These are phyloP conservation scores for Penicillium freii DNA, from an alignment of 2,329 filamentous ascomycete genomes.

Conservation along the genomic window DNA sequence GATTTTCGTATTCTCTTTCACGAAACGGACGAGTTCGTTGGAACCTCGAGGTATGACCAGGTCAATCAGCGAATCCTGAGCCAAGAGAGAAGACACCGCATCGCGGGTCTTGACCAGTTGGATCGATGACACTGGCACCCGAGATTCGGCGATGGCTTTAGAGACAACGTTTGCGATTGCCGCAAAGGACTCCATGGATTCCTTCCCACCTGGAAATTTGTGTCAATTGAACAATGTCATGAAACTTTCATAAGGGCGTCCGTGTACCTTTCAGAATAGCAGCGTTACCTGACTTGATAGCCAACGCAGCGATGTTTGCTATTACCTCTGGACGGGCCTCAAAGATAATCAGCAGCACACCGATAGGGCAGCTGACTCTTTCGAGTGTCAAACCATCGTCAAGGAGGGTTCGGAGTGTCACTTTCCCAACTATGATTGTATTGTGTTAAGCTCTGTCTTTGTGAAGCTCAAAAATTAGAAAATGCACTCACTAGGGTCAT, in stretches of 20 bases:
- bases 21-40: slow-evolving; percentile 84
- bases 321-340: slow-evolving; percentile 97
- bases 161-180: slow-evolving; percentile 86
- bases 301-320: slow-evolving; percentile 92
- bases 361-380: slow-evolving; percentile 89
- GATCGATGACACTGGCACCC: slow-evolving; percentile 80
- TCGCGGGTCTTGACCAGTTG: slow-evolving; percentile 94
- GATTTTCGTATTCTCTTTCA: slow-evolving; percentile 88
- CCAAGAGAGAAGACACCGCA: slow-evolving; percentile 82
- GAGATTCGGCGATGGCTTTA: slow-evolving; percentile 66
- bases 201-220: slow-evolving; percentile 71
- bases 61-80: slow-evolving; percentile 83
- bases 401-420: slow-evolving; percentile 78
- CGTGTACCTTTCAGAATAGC: slow-evolving; percentile 81
- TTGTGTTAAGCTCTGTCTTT: slow-evolving; percentile 11
- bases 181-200: slow-evolving; percentile 91
- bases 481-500: slow-evolving; percentile 71
- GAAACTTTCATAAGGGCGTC: background rate
- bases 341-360: slow-evolving; percentile 97
- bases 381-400: slow-evolving; percentile 85
- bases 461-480: background rate
- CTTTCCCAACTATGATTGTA: slow-evolving; percentile 66
- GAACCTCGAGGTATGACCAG: slow-evolving; percentile 90
- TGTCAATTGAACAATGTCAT: slow-evolving; percentile 9
- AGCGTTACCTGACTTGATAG: slow-evolving; percentile 95